Evolutionary conservation across 148 eudicot species (phyloP).

Genomic region (Pouteria glomerata): DNA sequence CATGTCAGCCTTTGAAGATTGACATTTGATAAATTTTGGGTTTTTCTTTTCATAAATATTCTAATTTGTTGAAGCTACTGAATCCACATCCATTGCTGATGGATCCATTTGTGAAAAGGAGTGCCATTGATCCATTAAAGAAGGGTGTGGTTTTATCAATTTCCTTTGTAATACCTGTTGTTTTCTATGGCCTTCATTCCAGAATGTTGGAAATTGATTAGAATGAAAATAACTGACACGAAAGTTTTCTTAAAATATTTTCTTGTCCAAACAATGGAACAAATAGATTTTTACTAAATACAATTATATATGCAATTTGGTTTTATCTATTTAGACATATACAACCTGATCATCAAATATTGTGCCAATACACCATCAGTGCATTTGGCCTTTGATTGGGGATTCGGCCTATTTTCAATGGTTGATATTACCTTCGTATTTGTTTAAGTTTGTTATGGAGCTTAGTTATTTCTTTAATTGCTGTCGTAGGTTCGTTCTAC

Average conservation of each 20-base stretch:
- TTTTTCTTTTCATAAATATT: not conserved
- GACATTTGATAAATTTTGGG: not conserved
- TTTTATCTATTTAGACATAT: not conserved
- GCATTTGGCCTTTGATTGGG: not conserved
- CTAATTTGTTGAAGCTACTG: not conserved
- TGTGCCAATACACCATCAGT: not conserved
- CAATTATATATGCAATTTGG: not conserved
- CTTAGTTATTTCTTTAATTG: not conserved
- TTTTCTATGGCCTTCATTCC: not conserved
- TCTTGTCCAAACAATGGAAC: not conserved
- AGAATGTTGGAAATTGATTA: not conserved
- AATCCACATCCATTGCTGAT: not conserved
- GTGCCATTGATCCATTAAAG: not conserved
- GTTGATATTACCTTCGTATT: not conserved
- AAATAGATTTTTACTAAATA: not conserved
- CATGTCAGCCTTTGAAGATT: not conserved
- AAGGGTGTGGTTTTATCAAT: not conserved
- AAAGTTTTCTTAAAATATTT: not conserved
- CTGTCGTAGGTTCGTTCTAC: slow-evolving; percentile 73
- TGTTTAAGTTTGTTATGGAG: not conserved
- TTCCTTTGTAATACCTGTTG: not conserved
- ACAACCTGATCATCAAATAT: not conserved
- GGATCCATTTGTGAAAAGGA: not conserved
- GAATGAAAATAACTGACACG: not conserved
- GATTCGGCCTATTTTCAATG: not conserved